Base-by-base conservation (phyloP, 371 early-diverging fungal species). In the Mortierella sp. region DNA sequence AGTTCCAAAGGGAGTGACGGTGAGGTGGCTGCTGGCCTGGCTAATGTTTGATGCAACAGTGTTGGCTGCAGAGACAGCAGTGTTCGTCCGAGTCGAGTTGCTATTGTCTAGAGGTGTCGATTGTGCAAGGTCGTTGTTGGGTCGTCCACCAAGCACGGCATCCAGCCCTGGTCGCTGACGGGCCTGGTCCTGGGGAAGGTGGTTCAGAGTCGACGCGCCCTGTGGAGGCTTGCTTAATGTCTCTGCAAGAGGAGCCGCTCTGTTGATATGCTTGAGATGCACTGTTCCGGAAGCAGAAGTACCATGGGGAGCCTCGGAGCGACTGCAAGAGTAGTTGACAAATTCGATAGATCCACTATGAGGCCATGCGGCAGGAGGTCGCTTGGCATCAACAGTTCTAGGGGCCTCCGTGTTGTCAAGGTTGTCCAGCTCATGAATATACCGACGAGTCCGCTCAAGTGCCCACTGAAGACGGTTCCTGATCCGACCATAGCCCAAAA, bases 401-500 rank as follows among this genome's bases (percentile, higher is more conserved):
- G 83, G 78, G 1, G 73, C 78, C 34, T 86, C 87, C 52, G 71
- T 82, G 54, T 82, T 76, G 26, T 82, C 87, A 16, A 34, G 65
- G 11, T 3, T 38, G 13, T 78, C 57, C 78, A 86, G 42, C 47
- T 77, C 78, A 65, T 73, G 58, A 31, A 82, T 76, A 52, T 82
- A 82, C 13, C 87, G 78, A 28, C 87, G 68, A 14, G 87, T 86
- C 44, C 87, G 77, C 68, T 86, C 87, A n/a, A 86, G 75, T 19
- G 87, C 87, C 87, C 87, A 86, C 63, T 86, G 87, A 11, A 86
- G 80, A 28, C 87, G 82, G 72, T 86, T 86, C 16, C 87, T 80
- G 74, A 86, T 86, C 31, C 87, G 72, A 8, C 87, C 80, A 68
- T 78, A 86, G 0, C 87, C 87, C 63, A 80, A 47, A 48, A 86